A percentile compares a stretch with the other conserved stretches of the same genome.
phyloP scores from a whole-genome alignment of 768 basidiomycete species.

The Chalciporus pseudorubinellus region DNA sequence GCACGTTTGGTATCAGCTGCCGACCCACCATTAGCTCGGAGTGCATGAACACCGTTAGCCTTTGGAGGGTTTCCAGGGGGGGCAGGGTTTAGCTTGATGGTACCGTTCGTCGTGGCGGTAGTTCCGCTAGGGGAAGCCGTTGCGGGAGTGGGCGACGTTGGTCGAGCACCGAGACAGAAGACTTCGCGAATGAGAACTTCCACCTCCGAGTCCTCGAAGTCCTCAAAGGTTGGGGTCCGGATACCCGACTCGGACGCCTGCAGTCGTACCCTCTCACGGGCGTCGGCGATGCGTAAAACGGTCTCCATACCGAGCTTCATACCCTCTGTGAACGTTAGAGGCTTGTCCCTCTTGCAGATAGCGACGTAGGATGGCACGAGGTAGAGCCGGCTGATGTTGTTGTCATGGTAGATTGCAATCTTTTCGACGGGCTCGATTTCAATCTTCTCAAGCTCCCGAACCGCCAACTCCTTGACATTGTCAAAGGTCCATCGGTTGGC shows the following conservation, averaged over 20 bases:
- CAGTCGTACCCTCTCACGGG: constrained; percentile 40
- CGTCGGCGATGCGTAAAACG: constrained; percentile 35
- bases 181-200: constrained; percentile 29
- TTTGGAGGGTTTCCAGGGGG: constrained; percentile 19
- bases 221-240: constrained; percentile 31
- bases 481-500: constrained; percentile 42
- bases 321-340: constrained; percentile 40
- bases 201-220: constrained; percentile 30
- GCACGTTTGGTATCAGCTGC: constrained; percentile 25
- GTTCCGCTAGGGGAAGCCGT: constrained; percentile 6
- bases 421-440: constrained; percentile 36
- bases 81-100: constrained; percentile 24
- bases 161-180: constrained; percentile 27
- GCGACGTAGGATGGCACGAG: constrained; percentile 36
- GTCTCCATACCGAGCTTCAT: constrained; percentile 41
- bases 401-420: constrained; percentile 38
- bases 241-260: constrained; percentile 31
- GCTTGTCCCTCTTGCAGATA: constrained; percentile 36
- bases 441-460: constrained; percentile 39
- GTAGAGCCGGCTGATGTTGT: constrained; percentile 33
- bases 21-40: constrained; percentile 33
- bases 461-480: constrained; percentile 37
- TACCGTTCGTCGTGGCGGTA: constrained; percentile 10
- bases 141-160: constrained; percentile 19
- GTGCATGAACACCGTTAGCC: constrained; percentile 15